A percentile compares a stretch with the other conserved stretches of the same genome.
phyloP scores from a whole-genome alignment of 2,329 filamentous ascomycete genomes.

The Botryosphaeria dothidea region DNA sequence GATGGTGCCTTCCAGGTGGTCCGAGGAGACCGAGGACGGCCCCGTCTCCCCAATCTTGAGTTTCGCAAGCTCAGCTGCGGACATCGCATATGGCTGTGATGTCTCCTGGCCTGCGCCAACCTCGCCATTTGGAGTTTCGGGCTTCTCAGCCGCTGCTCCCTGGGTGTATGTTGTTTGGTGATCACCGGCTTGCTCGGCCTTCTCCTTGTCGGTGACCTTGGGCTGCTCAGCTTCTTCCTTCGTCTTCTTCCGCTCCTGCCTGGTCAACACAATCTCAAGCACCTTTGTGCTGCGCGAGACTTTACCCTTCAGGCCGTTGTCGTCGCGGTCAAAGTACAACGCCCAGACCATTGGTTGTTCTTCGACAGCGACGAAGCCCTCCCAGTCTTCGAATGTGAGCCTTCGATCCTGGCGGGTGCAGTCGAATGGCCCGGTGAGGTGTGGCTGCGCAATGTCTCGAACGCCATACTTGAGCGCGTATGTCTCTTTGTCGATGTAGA shows the following conservation, averaged over 20 bases:
- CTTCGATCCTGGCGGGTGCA: conserved; percentile 41
- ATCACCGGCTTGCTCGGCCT: not conserved
- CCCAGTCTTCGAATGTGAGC: conserved; percentile 41
- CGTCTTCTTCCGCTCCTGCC: conserved; percentile 12
- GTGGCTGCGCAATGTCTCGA: conserved; percentile 36
- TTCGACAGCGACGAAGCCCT: conserved; percentile 42
- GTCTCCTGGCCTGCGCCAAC: not conserved
- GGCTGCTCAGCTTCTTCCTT: conserved; percentile 3
- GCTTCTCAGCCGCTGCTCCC: not conserved
- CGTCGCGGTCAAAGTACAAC: conserved; percentile 51
- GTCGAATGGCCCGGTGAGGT: conserved; percentile 39
- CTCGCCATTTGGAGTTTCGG: not conserved
- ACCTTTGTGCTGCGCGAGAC: not conserved
- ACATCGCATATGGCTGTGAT: not conserved
- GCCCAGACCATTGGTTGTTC: conserved; percentile 35
- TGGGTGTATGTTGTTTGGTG: not conserved
- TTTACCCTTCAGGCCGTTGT: conserved; percentile 21
- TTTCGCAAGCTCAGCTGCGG: not conserved
- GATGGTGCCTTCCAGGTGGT: conserved; percentile 1
- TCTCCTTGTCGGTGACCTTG: not conserved
- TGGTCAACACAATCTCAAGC: conserved; percentile 3
- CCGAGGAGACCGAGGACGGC: not conserved
- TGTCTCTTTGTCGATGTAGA: conserved; percentile 39
- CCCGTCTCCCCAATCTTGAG: not conserved
- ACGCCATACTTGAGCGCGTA: conserved; percentile 39